Base-by-base conservation (phyloP, 495 filamentous ascomycete genomes). In the Lasiosphaeria hispida region DNA sequence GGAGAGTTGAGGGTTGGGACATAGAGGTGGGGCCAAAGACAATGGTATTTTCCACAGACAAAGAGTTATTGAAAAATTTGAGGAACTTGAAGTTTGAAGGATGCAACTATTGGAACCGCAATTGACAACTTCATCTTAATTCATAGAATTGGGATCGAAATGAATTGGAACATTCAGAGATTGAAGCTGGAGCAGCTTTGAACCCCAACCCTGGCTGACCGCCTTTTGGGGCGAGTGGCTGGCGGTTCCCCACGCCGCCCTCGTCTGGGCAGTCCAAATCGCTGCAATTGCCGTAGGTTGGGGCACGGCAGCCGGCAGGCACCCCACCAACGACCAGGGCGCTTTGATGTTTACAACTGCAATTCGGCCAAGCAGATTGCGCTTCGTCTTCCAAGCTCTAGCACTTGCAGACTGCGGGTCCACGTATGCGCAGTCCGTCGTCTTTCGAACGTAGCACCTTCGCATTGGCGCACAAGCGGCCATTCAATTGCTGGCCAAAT, bases 291-390 rank as follows among this genome's bases (percentile, higher is more conserved):
- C 15, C 43, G 5, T 15, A 4, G 43, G 38, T 7, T 15, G 10
- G 11, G 15, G 43, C 14, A 13, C n/a, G n/a, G n/a, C n/a, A n/a
- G n/a, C 6, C 43, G 43, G 43, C 43, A 47, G 43, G 43, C 43
- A 47, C 18, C 43, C 43, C 43, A 47, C 43, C 43, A 47, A 47
- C 43, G 30, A 47, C 43, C 23, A 30, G 43, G 43, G 43, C 13
- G 18, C 30, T 47, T 23, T 15, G 23, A 15, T 47, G 43, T 47
- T 47, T 47, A 47, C 43, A 47, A 18, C 43, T 47, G 43, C 43
- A 23, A 47, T 47, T 47, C 43, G 43, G 30, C 43, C 43, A 47
- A 47, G 43, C 17, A 19, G 17, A 47, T 47, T 47, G 43, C 43
- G 43, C 43, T 10, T 19, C 43, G n/a, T 44, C 19, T 9, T 19